Percentiles rank a stretch among this genome's conserved stretches.
Evolutionary conservation across 768 basidiomycete species (phyloP).

Genomic region (Lactarius trivialis): DNA sequence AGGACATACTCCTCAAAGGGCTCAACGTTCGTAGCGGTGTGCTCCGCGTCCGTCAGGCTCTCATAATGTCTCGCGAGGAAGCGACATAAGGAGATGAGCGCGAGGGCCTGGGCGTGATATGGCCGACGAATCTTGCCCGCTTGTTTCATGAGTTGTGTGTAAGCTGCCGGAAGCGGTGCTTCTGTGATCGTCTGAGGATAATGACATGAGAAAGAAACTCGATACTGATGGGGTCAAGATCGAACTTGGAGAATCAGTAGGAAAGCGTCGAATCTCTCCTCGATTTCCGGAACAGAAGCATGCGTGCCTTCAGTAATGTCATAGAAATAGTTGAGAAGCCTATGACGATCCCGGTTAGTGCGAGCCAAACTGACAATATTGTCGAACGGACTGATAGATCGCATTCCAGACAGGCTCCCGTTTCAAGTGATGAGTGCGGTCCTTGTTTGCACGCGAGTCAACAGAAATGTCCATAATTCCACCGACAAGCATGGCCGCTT

Average conservation of each 20-base stretch:
- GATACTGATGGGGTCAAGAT: not conserved
- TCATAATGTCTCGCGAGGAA: conserved; percentile 19
- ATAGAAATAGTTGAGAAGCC: conserved; percentile 9
- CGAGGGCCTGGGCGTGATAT: conserved; percentile 16
- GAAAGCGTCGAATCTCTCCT: conserved; percentile 4
- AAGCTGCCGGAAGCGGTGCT: conserved; percentile 14
- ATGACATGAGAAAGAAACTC: not conserved
- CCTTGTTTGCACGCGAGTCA: conserved; percentile 4
- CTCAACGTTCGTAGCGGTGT: conserved; percentile 15
- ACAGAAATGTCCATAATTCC: conserved; percentile 15
- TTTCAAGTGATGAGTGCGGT: conserved; percentile 18
- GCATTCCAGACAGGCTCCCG: conserved; percentile 8
- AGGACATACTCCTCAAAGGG: conserved; percentile 17
- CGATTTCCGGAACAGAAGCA: not conserved
- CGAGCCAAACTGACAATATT: not conserved
- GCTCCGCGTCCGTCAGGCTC: conserved; percentile 5
- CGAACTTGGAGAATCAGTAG: conserved; percentile 7
- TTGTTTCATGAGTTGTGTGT: conserved; percentile 18
- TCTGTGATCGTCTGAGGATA: conserved; percentile 13
- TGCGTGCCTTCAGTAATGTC: conserved; percentile 11
- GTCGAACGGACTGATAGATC: not conserved
- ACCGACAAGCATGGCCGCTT: conserved; percentile 18
- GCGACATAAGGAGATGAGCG: conserved; percentile 17
- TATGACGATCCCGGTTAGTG: not conserved
- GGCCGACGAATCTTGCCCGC: conserved; percentile 16